Conservation (phyloP, 805 yeast genomes). For the Wickerhamiella kurtzmanii region DNA sequence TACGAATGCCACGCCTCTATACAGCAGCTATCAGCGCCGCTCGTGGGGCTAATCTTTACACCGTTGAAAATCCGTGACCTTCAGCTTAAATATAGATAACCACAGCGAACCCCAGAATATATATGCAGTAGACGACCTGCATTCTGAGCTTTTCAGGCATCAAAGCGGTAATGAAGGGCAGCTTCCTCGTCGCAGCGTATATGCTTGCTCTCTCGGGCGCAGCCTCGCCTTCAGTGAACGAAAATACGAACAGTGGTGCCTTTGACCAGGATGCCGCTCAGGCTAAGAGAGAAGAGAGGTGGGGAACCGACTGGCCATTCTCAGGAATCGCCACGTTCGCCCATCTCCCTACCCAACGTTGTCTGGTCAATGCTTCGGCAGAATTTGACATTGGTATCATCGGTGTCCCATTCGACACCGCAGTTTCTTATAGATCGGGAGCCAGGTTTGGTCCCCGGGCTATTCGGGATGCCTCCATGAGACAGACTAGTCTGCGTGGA, state of each 20-base stretch:
- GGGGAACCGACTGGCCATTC: slow-evolving; percentile 65
- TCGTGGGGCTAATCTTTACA: too few relatives aligned
- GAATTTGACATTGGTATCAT: slow-evolving; percentile 56
- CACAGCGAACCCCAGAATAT: too few relatives aligned
- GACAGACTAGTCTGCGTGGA: slow-evolving; percentile 57
- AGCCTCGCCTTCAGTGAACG: too few relatives aligned
- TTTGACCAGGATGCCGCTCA: not conserved
- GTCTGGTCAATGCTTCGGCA: slow-evolving; percentile 35
- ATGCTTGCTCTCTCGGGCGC: not conserved
- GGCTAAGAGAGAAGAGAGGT: slow-evolving; percentile 18
- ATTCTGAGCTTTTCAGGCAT: too few relatives aligned
- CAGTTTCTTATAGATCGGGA: slow-evolving; percentile 65
- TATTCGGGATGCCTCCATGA: slow-evolving; percentile 27
- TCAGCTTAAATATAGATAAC: not conserved
- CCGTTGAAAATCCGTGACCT: too few relatives aligned
- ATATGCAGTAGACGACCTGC: too few relatives aligned
- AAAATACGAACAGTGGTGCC: too few relatives aligned
- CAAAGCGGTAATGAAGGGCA: not conserved
- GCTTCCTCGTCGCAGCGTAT: not conserved
- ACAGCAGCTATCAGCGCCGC: not conserved
- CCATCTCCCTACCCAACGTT: slow-evolving; percentile 47
- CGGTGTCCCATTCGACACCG: slow-evolving; percentile 79
- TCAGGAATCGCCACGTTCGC: slow-evolving; percentile 43
- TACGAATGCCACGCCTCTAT: not conserved
- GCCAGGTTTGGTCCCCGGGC: slow-evolving; percentile 65